Conservation (phyloP, 345 rosid species). For the Arabidopsis arenosa region DNA sequence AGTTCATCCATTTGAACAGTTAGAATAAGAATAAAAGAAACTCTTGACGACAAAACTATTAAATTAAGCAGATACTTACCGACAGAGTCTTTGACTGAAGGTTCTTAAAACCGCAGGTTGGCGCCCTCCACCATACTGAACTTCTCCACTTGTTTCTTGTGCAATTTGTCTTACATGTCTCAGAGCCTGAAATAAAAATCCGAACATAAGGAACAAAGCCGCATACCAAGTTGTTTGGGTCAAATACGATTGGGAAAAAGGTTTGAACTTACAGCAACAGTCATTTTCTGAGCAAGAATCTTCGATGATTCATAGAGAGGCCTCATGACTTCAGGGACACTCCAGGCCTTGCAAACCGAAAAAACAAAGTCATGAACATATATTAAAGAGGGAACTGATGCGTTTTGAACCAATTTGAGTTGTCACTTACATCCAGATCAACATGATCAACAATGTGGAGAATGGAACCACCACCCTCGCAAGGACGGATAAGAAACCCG, state of each 20-base stretch:
- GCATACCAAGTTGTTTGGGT: neutral
- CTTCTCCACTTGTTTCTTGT: slow-evolving; percentile 91
- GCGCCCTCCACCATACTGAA: slow-evolving; percentile 91
- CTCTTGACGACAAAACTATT: neutral
- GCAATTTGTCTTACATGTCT: slow-evolving; percentile 87
- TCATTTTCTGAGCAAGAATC: slow-evolving; percentile 94
- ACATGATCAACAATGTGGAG: slow-evolving; percentile 97
- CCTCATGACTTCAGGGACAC: slow-evolving; percentile 94
- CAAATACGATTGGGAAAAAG: neutral
- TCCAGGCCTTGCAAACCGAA: slow-evolving; percentile 61
- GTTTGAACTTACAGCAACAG: slow-evolving; percentile 70
- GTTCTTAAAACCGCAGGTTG: slow-evolving; percentile 96
- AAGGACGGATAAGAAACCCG: slow-evolving; percentile 89
- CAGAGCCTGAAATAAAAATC: slow-evolving; percentile 62
- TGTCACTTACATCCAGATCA: slow-evolving; percentile 79
- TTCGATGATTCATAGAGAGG: slow-evolving; percentile 95
- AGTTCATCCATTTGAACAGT: slow-evolving; percentile 36
- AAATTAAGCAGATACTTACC: slow-evolving; percentile 47
- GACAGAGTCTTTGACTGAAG: slow-evolving; percentile 89
- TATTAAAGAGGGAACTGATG: neutral
- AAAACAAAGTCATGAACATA: neutral
- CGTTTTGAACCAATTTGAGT: neutral
- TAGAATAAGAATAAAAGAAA: neutral
- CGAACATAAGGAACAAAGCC: neutral
- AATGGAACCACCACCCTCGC: slow-evolving; percentile 95